Conservation (phyloP, 2,329 filamentous ascomycete species). For the Trichoderma sp. region DNA sequence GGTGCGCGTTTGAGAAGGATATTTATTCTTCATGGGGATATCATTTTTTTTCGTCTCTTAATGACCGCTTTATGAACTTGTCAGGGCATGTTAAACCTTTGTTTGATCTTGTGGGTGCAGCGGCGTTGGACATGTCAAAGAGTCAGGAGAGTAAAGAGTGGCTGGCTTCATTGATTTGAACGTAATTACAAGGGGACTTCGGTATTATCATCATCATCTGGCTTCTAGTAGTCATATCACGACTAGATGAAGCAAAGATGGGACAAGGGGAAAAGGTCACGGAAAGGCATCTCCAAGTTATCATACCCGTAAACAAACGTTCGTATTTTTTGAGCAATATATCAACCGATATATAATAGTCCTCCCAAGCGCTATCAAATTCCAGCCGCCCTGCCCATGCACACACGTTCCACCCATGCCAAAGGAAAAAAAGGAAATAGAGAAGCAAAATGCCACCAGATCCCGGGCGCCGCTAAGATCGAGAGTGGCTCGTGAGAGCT, state of each 20-base stretch:
- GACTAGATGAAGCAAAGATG: background rate
- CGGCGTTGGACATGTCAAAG: slow-evolving; percentile 20
- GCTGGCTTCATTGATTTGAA: background rate
- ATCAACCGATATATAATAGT: background rate
- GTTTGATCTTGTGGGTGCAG: slow-evolving; percentile 6
- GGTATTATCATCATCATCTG: background rate
- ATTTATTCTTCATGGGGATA: no score
- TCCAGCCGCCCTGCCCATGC: background rate
- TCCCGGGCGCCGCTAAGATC: slow-evolving; percentile 21
- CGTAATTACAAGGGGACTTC: background rate
- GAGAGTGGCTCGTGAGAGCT: slow-evolving; percentile 35
- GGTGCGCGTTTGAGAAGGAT: background rate
- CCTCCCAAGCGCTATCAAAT: background rate
- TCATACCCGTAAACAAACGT: background rate
- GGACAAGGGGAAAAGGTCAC: background rate
- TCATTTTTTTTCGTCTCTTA: background rate
- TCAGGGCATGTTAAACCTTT: background rate
- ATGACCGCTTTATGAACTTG: background rate
- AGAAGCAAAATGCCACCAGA: slow-evolving; percentile 12
- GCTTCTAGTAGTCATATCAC: no score
- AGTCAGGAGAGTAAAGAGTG: background rate
- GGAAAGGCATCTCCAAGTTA: background rate
- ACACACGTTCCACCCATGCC: background rate
- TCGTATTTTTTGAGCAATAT: background rate
- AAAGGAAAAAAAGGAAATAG: background rate